Evolutionary conservation across 139 green algal species (phyloP), one percentile per base, ranked within the genome.

Genomic region (Edaphochlamys debaryana): DNA sequence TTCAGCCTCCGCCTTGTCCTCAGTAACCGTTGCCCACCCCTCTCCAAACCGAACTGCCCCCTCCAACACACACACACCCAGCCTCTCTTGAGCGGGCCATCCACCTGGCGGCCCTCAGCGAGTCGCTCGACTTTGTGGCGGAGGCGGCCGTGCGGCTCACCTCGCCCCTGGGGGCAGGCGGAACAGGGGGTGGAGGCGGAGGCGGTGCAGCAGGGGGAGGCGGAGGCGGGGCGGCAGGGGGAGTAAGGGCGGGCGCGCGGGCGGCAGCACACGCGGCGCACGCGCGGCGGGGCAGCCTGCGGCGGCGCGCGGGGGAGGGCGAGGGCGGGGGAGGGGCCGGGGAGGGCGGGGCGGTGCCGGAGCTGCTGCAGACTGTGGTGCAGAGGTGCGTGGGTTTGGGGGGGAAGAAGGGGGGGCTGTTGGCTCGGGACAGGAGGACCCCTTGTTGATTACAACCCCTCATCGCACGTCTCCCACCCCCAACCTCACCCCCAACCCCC

Each of bases 41-140:
- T n/a, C n/a, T n/a, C n/a, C n/a, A n/a, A n/a, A n/a, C n/a, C n/a
- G n/a, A n/a, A n/a, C n/a, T n/a, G n/a, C n/a, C n/a, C n/a, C n/a
- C n/a, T n/a, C n/a, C n/a, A n/a, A n/a, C n/a, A n/a, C n/a, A n/a
- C n/a, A n/a, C n/a, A n/a, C n/a, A n/a, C n/a, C n/a, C 73, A 80
- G 73, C 29, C 37, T 9, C 15, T 25, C 9, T 29, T 0, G 42
- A 70, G 23, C 80, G 60, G 3, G 38, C 74, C 17, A 25, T 67
- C 7, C 70, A 86, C 30, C 70, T 86, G 60, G 70, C 80, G 45
- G 80, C 80, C 2, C 68, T 86, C 37, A 80, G 70, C 62, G 80
- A 86, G 56, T 80, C 69, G 40, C 36, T 86, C 38, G 80, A 86
- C 17, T 81, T 64, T 45, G 74, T 86, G 70, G 80, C 63, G 32